Base-by-base conservation (phyloP, 2,329 filamentous ascomycete genomes). In the Colletotrichum simmondsii region DNA sequence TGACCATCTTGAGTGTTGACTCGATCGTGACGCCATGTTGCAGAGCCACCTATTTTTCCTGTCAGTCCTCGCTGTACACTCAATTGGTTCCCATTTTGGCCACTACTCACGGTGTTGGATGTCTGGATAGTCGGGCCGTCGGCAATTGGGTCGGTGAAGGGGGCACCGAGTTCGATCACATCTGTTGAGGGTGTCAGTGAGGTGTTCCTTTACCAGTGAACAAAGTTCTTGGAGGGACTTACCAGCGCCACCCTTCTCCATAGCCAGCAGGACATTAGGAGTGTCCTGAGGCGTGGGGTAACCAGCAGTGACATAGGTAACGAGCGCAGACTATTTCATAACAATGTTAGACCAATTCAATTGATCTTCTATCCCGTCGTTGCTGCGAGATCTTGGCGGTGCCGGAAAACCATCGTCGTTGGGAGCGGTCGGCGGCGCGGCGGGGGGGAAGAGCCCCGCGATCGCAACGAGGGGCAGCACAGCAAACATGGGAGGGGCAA, bases 61-160 rank as follows among this genome's bases (percentile, higher is more conserved):
- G 57, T 71, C 28, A 70, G 58, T 67, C 32, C 10, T 16, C 8
- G 7, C 8, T 10, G 5, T 19, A 75, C 22, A 75, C 64, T 57
- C 53, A 49, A 37, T 58, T 14, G 42, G 19, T 54, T 63, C 49
- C 19, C 26, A 52, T 56, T 5, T 42, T 69, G 54, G 57, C 5
- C 68, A 59, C 56, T 80, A 83, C 79, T 85, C 92, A 87, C 91
- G 53, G 95, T 98, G 85, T 99, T 99, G 76, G 97, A 91, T 75
- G 92, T 97, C 86, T 99, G 97, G 77, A 99, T 98, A 5, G 95
- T 98, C 46, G 97, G 97, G 32, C 97, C 97, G 84, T 99, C 97
- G 77, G 96, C 97, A 83, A 98, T 98, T 71, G 97, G 97, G 82
- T 99, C 97, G 79, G 96, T 98, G 86, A 99, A 99, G 65, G 97